Percentiles rank a stretch among this genome's conserved stretches.
Conservation (phyloP, 192 early-diverging fungal genomes). For the Glomus cerebriforme region DNA sequence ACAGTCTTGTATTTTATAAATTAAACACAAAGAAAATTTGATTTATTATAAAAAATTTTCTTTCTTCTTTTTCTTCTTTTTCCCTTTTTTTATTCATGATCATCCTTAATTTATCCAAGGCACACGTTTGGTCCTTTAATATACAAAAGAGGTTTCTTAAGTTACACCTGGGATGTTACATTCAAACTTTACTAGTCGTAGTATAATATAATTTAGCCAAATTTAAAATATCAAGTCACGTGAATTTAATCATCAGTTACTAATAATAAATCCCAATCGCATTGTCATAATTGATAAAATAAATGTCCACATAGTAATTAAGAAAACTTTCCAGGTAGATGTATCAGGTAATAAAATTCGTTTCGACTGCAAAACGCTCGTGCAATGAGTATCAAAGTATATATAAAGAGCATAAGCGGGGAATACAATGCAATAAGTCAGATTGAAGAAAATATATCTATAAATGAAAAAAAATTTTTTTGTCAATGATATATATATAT, state of each 20-base stretch:
- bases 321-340: background rate
- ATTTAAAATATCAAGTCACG: no score
- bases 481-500: background rate
- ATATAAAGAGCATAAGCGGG: constrained; percentile 29
- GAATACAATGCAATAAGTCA: constrained; percentile 33
- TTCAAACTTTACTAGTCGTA: no score
- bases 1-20: no score
- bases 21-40: no score
- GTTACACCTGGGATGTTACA: no score
- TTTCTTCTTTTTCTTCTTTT: no score
- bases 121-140: no score
- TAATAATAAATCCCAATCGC: background rate
- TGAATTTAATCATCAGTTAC: background rate
- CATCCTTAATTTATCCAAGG: no score
- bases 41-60: no score
- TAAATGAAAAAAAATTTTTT: background rate
- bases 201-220: no score
- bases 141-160: no score
- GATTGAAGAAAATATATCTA: constrained; percentile 37
- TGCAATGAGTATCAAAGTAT: constrained; percentile 28
- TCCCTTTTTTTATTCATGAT: no score
- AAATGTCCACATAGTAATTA: background rate
- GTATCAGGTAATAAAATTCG: constrained; percentile 19
- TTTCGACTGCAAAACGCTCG: constrained; percentile 14
- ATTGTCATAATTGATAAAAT: background rate